Conservation (phyloP, 1,284 basidiomycete species). For the Ganoderma lingzhi region DNA sequence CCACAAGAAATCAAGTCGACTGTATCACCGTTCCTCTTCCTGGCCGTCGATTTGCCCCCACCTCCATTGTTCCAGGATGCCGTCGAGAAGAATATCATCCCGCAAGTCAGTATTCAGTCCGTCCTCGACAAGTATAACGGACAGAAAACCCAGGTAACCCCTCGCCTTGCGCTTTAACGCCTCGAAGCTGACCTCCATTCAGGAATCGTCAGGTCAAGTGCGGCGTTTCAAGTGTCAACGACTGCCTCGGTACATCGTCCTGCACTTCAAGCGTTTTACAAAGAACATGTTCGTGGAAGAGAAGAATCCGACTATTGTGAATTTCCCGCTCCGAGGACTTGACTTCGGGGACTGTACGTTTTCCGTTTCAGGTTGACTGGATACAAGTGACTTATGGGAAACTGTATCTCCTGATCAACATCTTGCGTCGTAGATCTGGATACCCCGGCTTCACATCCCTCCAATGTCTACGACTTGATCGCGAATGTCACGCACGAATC, state of each 20-base stretch:
- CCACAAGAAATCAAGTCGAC: slow-evolving; percentile 83
- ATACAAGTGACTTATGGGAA: not conserved
- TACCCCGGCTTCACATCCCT: slow-evolving; percentile 61
- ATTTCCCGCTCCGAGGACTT: slow-evolving; percentile 93
- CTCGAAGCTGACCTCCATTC: slow-evolving; percentile 14
- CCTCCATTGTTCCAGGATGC: slow-evolving; percentile 96
- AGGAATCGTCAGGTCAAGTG: slow-evolving; percentile 89
- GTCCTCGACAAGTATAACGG: slow-evolving; percentile 98
- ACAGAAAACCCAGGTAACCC: slow-evolving; percentile 77
- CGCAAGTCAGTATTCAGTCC: slow-evolving; percentile 92
- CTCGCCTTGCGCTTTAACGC: slow-evolving; percentile 22
- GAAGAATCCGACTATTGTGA: slow-evolving; percentile 98
- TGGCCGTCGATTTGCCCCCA: slow-evolving; percentile 95
- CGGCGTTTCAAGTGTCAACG: slow-evolving; percentile 90
- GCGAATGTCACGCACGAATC: slow-evolving; percentile 97
- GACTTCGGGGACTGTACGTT: slow-evolving; percentile 90
- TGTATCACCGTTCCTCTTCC: slow-evolving; percentile 92
- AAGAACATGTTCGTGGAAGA: slow-evolving; percentile 98
- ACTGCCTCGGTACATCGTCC: slow-evolving; percentile 91
- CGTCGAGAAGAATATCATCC: slow-evolving; percentile 98
- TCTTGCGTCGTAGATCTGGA: slow-evolving; percentile 72
- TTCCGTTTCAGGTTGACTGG: not conserved
- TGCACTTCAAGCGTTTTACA: slow-evolving; percentile 98
- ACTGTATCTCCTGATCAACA: not conserved
- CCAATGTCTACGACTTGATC: slow-evolving; percentile 91